phyloP scores from a whole-genome alignment of 73 alveolate genomes.

The Effrenium voratum region DNA sequence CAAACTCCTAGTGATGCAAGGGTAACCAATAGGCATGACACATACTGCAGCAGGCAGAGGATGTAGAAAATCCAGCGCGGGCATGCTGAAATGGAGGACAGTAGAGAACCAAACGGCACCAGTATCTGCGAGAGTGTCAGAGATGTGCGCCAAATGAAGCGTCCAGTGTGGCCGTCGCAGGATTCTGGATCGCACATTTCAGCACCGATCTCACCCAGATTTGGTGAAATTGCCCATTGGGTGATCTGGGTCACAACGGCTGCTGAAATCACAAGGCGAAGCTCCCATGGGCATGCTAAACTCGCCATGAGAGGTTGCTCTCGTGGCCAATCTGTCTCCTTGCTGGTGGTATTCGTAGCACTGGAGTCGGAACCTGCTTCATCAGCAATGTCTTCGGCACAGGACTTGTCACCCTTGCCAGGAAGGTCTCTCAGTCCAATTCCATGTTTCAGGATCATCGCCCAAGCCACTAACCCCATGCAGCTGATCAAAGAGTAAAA shows the following conservation, averaged over 20 bases:
- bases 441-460: not conserved
- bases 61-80: slow-evolving; percentile 37
- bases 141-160: slow-evolving; percentile 18
- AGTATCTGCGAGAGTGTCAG: slow-evolving; percentile 48
- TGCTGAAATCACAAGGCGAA: too few species aligned
- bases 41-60: slow-evolving; percentile 68
- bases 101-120: slow-evolving; percentile 37
- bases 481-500: slow-evolving; percentile 59
- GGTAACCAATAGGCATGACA: slow-evolving; percentile 17
- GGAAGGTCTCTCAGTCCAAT: slow-evolving; percentile 45
- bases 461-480: slow-evolving; percentile 19
- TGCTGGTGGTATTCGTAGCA: too few species aligned
- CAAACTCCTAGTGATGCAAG: slow-evolving; percentile 32
- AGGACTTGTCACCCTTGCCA: too few species aligned
- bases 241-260: not conserved
- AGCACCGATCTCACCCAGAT: slow-evolving; percentile 65
- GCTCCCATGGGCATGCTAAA: too few species aligned
- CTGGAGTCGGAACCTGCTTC: too few species aligned
- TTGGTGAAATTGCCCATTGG: slow-evolving; percentile 31
- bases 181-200: slow-evolving; percentile 50
- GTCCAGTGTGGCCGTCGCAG: slow-evolving; percentile 35
- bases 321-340: too few species aligned
- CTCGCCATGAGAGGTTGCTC: too few species aligned
- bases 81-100: slow-evolving; percentile 57
- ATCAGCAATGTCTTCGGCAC: too few species aligned